Evolutionary conservation across 2,329 filamentous ascomycete species (phyloP).

Genomic region (Penicillium sp.): DNA sequence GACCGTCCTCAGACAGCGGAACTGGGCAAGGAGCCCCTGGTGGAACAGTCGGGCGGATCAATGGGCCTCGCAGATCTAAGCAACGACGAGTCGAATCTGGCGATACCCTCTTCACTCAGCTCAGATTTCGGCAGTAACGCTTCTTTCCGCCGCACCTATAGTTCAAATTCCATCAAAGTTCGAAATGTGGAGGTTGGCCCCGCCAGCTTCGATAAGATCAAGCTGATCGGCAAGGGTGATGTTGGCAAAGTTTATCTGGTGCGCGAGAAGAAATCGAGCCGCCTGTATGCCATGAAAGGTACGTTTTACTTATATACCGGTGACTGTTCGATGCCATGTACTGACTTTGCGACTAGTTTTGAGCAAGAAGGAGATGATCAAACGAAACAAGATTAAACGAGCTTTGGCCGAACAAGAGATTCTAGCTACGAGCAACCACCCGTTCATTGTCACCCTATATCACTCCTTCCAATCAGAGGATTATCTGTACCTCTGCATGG

Average conservation of each 20-base stretch:
- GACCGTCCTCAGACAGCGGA: constrained; percentile 82
- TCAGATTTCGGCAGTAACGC: constrained; percentile 64
- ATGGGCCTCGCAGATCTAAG: constrained; percentile 55
- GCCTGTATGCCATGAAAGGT: constrained; percentile 99
- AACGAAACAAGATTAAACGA: constrained; percentile 99
- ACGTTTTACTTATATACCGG: constrained; percentile 28
- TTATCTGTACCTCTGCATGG: constrained; percentile 99
- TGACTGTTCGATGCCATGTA: constrained; percentile 14
- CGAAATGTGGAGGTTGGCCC: constrained; percentile 95
- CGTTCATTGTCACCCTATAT: constrained; percentile 97
- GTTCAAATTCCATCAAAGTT: constrained; percentile 98
- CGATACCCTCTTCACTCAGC: constrained; percentile 36
- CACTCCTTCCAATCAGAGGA: constrained; percentile 99
- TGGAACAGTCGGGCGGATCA: constrained; percentile 55
- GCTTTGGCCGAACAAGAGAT: constrained; percentile 98
- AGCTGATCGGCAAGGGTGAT: constrained; percentile 97
- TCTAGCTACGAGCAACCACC: constrained; percentile 95
- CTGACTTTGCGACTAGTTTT: constrained; percentile 64
- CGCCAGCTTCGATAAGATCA: constrained; percentile 98
- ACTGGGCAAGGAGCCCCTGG: constrained; percentile 76
- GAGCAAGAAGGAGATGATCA: constrained; percentile 99
- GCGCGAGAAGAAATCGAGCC: constrained; percentile 92
- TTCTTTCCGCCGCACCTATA: constrained; percentile 91
- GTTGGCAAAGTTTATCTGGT: constrained; percentile 98
- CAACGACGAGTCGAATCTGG: constrained; percentile 30